Base-by-base conservation (phyloP, 345 rosid genomes). In the Corymbia maculata region DNA sequence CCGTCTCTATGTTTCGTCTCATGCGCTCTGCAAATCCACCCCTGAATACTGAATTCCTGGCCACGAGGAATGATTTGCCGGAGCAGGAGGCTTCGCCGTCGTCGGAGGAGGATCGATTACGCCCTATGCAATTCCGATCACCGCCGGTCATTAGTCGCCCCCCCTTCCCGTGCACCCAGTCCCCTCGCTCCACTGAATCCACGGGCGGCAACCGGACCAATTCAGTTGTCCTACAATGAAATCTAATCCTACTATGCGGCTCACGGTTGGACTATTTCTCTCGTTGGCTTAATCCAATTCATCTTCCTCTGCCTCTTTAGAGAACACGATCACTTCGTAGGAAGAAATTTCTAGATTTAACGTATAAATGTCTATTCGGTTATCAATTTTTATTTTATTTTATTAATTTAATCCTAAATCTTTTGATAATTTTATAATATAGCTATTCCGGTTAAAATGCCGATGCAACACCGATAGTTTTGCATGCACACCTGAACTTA, bases 161-260 rank as follows among this genome's bases (percentile, higher is more conserved):
- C 53, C 45, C 66, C 32, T 15, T 86, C 36, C 86, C 92, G 26
- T 86, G 85, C 17, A 90, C 88, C 86, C 93, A 92, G 26, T 68
- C 79, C 14, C 89, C 89, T 50, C 89, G 92, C 28, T 87, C 89
- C 80, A 91, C 61, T 85, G 93, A 84, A 88, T 93, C 92, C 89
- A 52, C 59, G 51, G 92, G 86, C 9, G 92, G 94, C 50, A 91
- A 93, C 42, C 88, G 90, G 88, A 91, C 95, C 86, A 36, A 36
- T 36, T 36, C 42, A 36, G 42, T 36, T 36, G 42, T 36, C 42
- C 42, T 36, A 36, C 15, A 6, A 26, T 26, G 32, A 26, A 26
- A 26, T 61, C 68, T 61, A 5, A 59, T 26, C 30, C 30, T 61
- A 61, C 12, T 26, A 3, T 11, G 30, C 13, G 68, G 32, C 7